Percentiles rank a stretch among this genome's conserved stretches.
Conservation (phyloP, 129 eudicot species). For the Saussurea involucrata region DNA sequence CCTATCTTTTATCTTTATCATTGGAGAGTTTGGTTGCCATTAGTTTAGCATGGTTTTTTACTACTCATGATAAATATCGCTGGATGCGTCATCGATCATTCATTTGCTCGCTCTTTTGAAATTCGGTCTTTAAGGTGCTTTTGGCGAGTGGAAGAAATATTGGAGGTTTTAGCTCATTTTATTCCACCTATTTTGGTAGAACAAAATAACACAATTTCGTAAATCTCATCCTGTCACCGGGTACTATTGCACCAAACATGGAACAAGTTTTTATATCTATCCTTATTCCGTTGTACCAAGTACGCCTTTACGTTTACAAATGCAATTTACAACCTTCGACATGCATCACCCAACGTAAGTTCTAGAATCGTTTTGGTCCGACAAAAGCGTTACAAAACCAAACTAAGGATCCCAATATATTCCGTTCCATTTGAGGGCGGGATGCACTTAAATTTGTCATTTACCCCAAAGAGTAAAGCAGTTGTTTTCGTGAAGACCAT, state of each 20-base stretch:
- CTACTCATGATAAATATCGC: no score
- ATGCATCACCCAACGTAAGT: no score
- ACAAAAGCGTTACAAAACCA: neutral
- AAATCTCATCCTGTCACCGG: neutral
- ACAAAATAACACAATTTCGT: neutral
- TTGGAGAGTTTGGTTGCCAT: neutral
- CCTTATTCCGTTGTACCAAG: no score
- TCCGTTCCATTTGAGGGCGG: neutral
- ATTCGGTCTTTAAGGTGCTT: neutral
- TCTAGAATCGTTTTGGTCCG: neutral
- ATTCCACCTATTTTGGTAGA: no score
- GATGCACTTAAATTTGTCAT: neutral
- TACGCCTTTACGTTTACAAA: neutral
- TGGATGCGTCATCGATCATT: neutral
- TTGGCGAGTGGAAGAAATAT: neutral
- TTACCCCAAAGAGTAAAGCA: neutral
- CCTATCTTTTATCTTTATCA: neutral
- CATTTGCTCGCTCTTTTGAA: neutral
- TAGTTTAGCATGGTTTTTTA: no score
- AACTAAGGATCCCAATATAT: neutral
- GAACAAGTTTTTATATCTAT: neutral
- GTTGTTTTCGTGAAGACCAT: neutral
- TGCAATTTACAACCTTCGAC: neutral
- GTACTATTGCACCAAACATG: neutral
- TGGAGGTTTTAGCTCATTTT: no score